Evolutionary conservation across 2,329 filamentous ascomycete species (phyloP), one percentile per base, ranked within the genome.

Genomic region (Bipolaris cookei): DNA sequence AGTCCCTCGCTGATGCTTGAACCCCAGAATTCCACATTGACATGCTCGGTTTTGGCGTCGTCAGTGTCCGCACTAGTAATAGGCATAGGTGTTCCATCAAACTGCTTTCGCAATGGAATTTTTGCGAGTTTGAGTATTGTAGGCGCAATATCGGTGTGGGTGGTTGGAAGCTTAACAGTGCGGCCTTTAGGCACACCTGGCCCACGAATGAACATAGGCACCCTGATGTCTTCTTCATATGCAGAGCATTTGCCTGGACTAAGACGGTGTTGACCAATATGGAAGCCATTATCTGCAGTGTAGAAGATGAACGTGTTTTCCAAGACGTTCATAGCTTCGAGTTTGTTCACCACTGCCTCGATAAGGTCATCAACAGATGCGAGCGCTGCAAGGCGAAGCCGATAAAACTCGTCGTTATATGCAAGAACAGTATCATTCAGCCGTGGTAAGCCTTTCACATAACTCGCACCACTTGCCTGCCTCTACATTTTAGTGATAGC

Each of bases 341-440:
- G 71, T 0, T 74, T 75, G 1, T 67, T 58, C 4, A 84, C 63
- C 3, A 84, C 59, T 0, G 65, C 59, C 13, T 81, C 79, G 2
- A 85, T 77, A 46, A 84, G 72, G 58, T 85, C 83, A 56, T 85
- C 83, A 0, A 85, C 81, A 3, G 80, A 75, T 59, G 84, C 82
- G n/a, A 84, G 66, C 5, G 82, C 67, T 11, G 77, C 78, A 11
- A 84, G 71, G 6, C 54, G 35, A 1, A n/a, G 16, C 21, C 35
- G 21, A 2, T 39, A 35, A 6, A 49, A 49, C 4, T 49, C 46
- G 0, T 49, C 46, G 1, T 49, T 49, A 2, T 49, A 49, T 13
- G 35, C 35, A 16, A 49, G 18, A n/a, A 49, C 34, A 7, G 46
- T 49, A 10, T 49, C 47, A 2, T 50, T 50, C 3, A 20, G 23